These are phyloP conservation scores for Macrophomina pseudophaseolina DNA, from an alignment of 2,329 filamentous ascomycete genomes.

Conservation along the genomic window DNA sequence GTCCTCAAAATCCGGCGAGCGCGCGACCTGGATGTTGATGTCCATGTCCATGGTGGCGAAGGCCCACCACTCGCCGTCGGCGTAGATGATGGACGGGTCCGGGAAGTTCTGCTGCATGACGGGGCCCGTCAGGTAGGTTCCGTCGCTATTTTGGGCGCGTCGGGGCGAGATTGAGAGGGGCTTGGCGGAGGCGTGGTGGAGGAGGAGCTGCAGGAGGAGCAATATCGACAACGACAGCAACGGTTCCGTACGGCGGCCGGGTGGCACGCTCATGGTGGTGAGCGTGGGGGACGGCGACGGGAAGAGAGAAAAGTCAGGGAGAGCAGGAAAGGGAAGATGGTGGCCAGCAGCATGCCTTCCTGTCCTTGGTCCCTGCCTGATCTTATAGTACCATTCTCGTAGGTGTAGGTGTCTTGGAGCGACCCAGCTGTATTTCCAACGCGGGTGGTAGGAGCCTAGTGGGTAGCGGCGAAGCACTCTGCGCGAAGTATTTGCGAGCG, in stretches of 20 bases:
- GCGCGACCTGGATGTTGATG: slow-evolving; percentile 26
- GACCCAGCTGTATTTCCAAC: neutral
- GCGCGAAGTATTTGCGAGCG: neutral
- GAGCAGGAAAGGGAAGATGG: neutral
- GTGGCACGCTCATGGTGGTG: neutral
- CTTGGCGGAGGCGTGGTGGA: slow-evolving; percentile 9
- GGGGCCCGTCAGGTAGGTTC: slow-evolving; percentile 20
- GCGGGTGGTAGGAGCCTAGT: slow-evolving; percentile 1
- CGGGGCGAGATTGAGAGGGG: neutral
- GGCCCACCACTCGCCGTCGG: slow-evolving; percentile 21
- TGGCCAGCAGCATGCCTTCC: neutral
- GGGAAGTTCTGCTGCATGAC: slow-evolving; percentile 20
- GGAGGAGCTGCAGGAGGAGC: neutral
- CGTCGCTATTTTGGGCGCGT: neutral
- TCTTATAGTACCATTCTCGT: slow-evolving; percentile 10
- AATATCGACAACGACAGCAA: slow-evolving; percentile 1
- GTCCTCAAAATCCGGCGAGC: slow-evolving; percentile 19
- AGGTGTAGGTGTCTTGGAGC: neutral
- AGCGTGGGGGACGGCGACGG: neutral
- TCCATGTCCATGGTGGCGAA: slow-evolving; percentile 21
- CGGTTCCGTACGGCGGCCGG: neutral
- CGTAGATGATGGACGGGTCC: slow-evolving; percentile 19
- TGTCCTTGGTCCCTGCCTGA: neutral
- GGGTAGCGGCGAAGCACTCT: neutral
- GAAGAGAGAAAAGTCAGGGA: neutral